phyloP scores from a whole-genome alignment of 495 filamentous ascomycete genomes.

The Hypomontagnella monticulosa region DNA sequence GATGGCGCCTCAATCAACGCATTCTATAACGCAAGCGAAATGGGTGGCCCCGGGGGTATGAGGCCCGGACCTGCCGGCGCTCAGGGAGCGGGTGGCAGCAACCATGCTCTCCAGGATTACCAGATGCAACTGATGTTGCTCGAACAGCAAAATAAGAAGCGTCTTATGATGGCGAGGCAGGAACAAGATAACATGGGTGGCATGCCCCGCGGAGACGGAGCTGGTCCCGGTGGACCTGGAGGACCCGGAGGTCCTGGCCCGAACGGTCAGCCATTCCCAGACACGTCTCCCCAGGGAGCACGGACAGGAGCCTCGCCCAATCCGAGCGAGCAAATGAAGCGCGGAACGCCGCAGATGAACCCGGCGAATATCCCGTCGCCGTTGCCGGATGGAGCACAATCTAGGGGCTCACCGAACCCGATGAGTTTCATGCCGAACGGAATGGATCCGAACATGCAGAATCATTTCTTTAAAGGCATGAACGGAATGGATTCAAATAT shows the following conservation, averaged over 20 bases:
- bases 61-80: constrained; percentile 64
- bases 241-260: constrained; percentile 61
- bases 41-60: constrained; percentile 63
- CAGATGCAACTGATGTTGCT: constrained; percentile 99
- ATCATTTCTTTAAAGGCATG: constrained; percentile 62
- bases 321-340: constrained; percentile 87
- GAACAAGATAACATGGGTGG: constrained; percentile 83
- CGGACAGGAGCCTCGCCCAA: constrained; percentile 88
- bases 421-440: constrained; percentile 76
- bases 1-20: constrained; percentile 70
- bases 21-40: constrained; percentile 69
- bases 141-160: constrained; percentile 98
- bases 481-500: constrained; percentile 66
- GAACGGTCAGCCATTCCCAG: constrained; percentile 65
- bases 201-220: constrained; percentile 64
- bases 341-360: constrained; percentile 87
- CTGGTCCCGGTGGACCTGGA: constrained; percentile 63
- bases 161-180: constrained; percentile 95
- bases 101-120: constrained; percentile 96
- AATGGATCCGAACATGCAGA: constrained; percentile 73
- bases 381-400: constrained; percentile 77
- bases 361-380: constrained; percentile 82
- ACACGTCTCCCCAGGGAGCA: constrained; percentile 83
- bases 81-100: constrained; percentile 69
- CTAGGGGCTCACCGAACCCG: constrained; percentile 82